Evolutionary conservation across 2,329 filamentous ascomycete species (phyloP).

Genomic region (Cytospora piceae): DNA sequence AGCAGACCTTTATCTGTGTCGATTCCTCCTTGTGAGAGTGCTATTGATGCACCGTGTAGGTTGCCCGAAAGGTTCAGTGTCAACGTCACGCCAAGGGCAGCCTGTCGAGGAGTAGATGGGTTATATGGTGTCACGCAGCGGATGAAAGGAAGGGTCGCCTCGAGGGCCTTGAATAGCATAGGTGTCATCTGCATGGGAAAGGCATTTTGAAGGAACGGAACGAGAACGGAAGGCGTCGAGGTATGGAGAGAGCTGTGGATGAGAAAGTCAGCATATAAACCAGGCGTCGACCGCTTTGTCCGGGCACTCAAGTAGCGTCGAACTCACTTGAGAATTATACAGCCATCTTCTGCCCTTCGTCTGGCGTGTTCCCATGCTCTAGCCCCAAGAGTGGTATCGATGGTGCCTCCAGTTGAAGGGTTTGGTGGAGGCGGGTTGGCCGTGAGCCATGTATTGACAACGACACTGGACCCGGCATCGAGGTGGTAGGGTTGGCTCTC

Average conservation of each 20-base stretch:
- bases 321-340: constrained; percentile 81
- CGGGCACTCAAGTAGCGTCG: constrained; percentile 25
- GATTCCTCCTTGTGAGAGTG: constrained; percentile 84
- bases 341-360: constrained; percentile 91
- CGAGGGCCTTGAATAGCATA: constrained; percentile 75
- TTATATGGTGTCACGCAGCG: constrained; percentile 88
- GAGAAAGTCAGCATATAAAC: constrained; percentile 30
- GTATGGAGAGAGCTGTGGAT: constrained; percentile 77
- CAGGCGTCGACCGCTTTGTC: neutral
- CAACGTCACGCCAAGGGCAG: constrained; percentile 78
- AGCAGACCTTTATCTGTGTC: constrained; percentile 81
- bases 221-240: constrained; percentile 82
- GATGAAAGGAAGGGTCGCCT: constrained; percentile 83
- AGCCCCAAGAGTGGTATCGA: constrained; percentile 77
- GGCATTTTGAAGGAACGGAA: constrained; percentile 73
- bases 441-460: constrained; percentile 94
- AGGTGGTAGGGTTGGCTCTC: constrained; percentile 81
- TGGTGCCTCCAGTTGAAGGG: constrained; percentile 72
- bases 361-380: constrained; percentile 96
- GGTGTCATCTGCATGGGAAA: constrained; percentile 80
- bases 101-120: constrained; percentile 79
- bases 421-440: constrained; percentile 71
- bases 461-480: constrained; percentile 87
- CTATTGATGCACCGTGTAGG: constrained; percentile 73
- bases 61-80: constrained; percentile 81